Evolutionary conservation across 805 yeast genomes (phyloP), one percentile per base, ranked within the genome.

Genomic region (Aciculoconidium aculeatum): DNA sequence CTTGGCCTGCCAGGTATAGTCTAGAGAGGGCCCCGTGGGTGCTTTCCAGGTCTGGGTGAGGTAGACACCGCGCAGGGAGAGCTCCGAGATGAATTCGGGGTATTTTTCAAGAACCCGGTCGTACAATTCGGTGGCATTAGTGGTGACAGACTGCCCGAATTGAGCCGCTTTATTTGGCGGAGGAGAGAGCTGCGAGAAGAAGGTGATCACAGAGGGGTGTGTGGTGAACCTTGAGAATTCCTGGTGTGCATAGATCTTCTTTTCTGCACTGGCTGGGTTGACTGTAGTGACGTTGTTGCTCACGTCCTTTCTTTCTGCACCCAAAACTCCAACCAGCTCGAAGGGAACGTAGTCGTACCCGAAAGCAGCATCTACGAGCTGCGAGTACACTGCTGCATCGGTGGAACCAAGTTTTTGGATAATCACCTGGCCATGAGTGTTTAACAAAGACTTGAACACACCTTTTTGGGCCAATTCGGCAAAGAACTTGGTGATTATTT

Each of bases 61-160:
- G n/a, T 39, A 28, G 6, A 41, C 34, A 14, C 39, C 38, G 15
- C 39, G 40, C n/a, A 24, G 30, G 15, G 21, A 20, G 15, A 40
- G 23, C 6, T 40, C 42, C 17, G 32, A 18, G 14, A 47, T 37
- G 21, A 47, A 47, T 19, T 41, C 45, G 2, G 53, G 53, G 30
- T 38, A 42, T 20, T 41, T 45, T n/a, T 17, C 27, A 17, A 30
- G 25, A 6, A 46, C 35, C 6, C 17, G 23, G 11, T 46, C 45
- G 30, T 34, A 46, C 7, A 46, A 31, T 28, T 46, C 51, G 4
- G 46, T 38, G 5, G 49, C 48, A 27, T 44, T 43, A 4, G 45
- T 37, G 4, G 44, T 38, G 2, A 47, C 34, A 6, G 44, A 38
- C 11, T 42, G 49, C n/a, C 52, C 52, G 6, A 46, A 49, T 3